Percentiles rank a stretch among this genome's conserved stretches.
Conservation (phyloP, 805 yeast genomes). For the Komagataella populi region DNA sequence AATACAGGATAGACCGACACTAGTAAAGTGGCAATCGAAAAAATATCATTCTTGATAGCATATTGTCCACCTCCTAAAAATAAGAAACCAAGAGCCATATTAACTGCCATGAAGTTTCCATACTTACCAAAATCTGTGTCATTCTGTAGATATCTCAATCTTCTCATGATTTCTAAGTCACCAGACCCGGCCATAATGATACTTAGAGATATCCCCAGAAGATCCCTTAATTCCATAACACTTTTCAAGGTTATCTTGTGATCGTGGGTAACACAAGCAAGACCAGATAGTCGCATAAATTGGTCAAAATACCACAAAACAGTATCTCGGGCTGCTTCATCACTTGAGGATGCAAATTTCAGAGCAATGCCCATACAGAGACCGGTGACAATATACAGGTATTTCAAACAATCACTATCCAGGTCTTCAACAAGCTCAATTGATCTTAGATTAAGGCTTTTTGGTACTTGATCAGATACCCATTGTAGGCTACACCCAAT, state of each 20-base stretch:
- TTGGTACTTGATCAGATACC: conserved; percentile 48
- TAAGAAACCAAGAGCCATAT: conserved; percentile 75
- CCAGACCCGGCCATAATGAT: conserved; percentile 87
- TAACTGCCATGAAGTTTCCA: conserved; percentile 67
- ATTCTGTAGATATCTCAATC: conserved; percentile 61
- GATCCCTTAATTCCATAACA: conserved; percentile 39
- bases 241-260: conserved; percentile 40
- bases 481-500: conserved; percentile 37
- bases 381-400: conserved; percentile 62
- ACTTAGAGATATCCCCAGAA: conserved; percentile 51
- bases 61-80: conserved; percentile 91
- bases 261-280: conserved; percentile 38
- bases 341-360: conserved; percentile 59
- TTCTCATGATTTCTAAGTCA: conserved; percentile 61
- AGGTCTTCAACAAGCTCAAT: conserved; percentile 17
- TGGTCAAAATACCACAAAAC: conserved; percentile 41
- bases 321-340: conserved; percentile 37
- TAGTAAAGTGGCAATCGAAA: conserved; percentile 56
- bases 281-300: conserved; percentile 26
- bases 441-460: conserved; percentile 17
- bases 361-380: conserved; percentile 62
- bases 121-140: conserved; percentile 30
- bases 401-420: conserved; percentile 49
- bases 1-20: conserved; percentile 70
- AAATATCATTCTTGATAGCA: conserved; percentile 48